Conservation (phyloP, 1,284 basidiomycete genomes). For the Ceratobasidium sp. region DNA sequence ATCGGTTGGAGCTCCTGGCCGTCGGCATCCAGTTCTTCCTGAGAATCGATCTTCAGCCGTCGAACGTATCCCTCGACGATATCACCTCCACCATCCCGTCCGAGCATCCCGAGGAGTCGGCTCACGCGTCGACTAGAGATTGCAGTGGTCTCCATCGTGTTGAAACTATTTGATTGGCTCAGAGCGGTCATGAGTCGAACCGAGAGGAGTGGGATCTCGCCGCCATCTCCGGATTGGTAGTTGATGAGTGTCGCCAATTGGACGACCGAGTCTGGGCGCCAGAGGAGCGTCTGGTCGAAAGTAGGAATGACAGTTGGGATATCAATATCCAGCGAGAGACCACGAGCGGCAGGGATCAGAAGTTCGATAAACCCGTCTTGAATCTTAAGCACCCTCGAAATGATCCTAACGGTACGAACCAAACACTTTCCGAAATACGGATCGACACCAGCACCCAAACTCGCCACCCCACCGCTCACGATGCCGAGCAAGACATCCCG, state of each 20-base stretch:
- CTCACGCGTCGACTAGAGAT: conserved; percentile 62
- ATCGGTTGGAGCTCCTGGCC: conserved; percentile 73
- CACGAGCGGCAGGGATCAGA: conserved; percentile 69
- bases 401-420: conserved; percentile 83
- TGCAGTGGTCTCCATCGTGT: conserved; percentile 67
- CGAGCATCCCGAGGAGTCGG: conserved; percentile 38
- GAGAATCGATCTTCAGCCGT: conserved; percentile 73
- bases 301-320: conserved; percentile 66
- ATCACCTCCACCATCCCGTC: conserved; percentile 74
- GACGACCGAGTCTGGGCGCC: conserved; percentile 80
- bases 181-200: conserved; percentile 85
- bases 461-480: conserved; percentile 80
- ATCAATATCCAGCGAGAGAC: conserved; percentile 68
- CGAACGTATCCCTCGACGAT: conserved; percentile 83
- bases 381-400: conserved; percentile 84
- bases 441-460: conserved; percentile 76
- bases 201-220: conserved; percentile 81
- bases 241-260: conserved; percentile 86
- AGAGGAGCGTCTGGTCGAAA: conserved; percentile 84
- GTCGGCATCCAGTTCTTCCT: conserved; percentile 62
- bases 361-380: conserved; percentile 93
- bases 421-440: conserved; percentile 83
- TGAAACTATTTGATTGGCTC: conserved; percentile 65
- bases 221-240: conserved; percentile 69
- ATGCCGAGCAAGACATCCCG: conserved; percentile 81